phyloP scores from a whole-genome alignment of 768 basidiomycete species.

The Tricholoma saponaceum region DNA sequence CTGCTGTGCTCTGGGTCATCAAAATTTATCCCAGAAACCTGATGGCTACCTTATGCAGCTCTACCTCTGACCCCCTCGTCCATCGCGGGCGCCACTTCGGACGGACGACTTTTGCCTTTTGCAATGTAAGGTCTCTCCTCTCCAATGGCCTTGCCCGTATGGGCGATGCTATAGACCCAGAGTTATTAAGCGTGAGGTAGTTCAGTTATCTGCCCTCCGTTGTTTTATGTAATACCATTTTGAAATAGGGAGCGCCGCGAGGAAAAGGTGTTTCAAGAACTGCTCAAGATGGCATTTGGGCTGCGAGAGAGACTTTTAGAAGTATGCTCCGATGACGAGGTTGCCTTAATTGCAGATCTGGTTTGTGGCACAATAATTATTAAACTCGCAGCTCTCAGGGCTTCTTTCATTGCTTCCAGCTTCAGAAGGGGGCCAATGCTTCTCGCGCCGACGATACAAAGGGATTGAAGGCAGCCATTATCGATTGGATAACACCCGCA shows the following conservation, averaged over 20 bases:
- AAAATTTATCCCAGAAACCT: not conserved
- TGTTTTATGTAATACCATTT: not conserved
- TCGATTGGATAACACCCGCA: not conserved
- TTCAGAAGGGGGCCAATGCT: not conserved
- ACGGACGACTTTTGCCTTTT: not conserved
- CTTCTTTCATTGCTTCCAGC: not conserved
- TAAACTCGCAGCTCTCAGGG: not conserved
- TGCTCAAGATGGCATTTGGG: not conserved
- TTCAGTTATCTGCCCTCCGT: not conserved
- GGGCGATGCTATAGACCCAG: not conserved
- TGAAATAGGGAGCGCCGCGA: not conserved
- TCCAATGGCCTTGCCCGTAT: not conserved
- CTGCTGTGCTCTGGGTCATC: not conserved
- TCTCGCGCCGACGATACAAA: slow-evolving; percentile 1
- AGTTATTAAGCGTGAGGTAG: not conserved
- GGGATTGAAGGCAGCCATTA: not conserved
- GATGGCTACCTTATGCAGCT: not conserved
- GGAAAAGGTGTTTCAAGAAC: not conserved
- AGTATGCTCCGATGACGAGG: not conserved
- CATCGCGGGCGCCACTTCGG: not conserved
- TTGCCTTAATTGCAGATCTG: not conserved
- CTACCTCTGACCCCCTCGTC: not conserved
- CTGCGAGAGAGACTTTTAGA: not conserved
- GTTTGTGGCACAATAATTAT: not conserved
- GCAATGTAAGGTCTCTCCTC: not conserved